A percentile compares a stretch with the other conserved stretches of the same genome.
These are phyloP conservation scores for Cordyceps cateniannulata DNA, from an alignment of 2,329 filamentous ascomycete genomes.

Conservation along the genomic window DNA sequence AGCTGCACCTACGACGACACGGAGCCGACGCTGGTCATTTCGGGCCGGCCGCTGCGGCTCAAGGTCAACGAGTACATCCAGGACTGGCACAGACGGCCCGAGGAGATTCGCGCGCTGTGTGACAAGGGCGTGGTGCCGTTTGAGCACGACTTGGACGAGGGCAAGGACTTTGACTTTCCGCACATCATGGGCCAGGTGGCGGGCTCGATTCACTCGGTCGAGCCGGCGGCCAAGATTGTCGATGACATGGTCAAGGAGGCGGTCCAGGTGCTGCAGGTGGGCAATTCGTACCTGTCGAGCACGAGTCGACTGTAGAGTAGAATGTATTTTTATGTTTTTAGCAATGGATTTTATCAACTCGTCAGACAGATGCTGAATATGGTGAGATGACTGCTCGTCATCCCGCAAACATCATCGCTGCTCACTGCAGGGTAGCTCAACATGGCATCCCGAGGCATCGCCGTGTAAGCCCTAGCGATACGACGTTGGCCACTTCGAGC, in stretches of 20 bases:
- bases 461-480: no score
- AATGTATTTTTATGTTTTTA: neutral
- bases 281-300: constrained; percentile 51
- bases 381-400: no score
- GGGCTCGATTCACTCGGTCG: constrained; percentile 66
- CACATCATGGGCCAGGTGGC: constrained; percentile 94
- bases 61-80: constrained; percentile 78
- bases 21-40: constrained; percentile 72
- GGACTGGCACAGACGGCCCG: constrained; percentile 70
- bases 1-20: constrained; percentile 75
- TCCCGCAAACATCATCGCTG: no score
- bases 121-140: constrained; percentile 73
- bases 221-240: constrained; percentile 81
- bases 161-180: constrained; percentile 75
- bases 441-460: no score
- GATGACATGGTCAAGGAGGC: constrained; percentile 81
- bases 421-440: no score
- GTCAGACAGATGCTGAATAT: no score
- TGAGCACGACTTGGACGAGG: constrained; percentile 74
- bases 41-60: constrained; percentile 74
- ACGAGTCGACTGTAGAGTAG: constrained; percentile 32
- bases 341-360: no score
- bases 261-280: constrained; percentile 57
- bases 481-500: no score
- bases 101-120: constrained; percentile 69